phyloP scores from a whole-genome alignment of 2,329 filamentous ascomycete genomes.

The Atkinsonella texensis region DNA sequence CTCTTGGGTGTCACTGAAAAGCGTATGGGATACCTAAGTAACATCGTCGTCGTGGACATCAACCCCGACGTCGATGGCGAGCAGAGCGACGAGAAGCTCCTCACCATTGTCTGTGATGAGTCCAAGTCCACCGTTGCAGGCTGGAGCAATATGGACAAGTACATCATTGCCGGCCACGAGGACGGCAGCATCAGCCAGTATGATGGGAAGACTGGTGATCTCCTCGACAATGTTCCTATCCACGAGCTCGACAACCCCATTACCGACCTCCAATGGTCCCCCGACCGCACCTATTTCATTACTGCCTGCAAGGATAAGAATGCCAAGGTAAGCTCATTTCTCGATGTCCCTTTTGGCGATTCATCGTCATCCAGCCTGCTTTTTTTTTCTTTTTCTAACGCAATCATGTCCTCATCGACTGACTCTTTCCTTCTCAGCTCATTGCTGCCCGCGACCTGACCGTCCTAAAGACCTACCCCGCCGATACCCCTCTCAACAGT shows the following conservation, averaged over 20 bases:
- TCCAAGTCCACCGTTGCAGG: constrained; percentile 96
- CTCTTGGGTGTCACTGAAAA: constrained; percentile 95
- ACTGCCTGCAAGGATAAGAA: constrained; percentile 97
- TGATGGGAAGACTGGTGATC: constrained; percentile 83
- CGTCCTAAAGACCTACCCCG: constrained; percentile 81
- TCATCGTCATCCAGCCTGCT: background rate
- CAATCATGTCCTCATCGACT: background rate
- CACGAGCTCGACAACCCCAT: constrained; percentile 78
- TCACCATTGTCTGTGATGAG: constrained; percentile 87
- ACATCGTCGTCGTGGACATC: constrained; percentile 88
- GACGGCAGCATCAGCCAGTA: constrained; percentile 87
- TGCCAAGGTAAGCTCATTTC: constrained; percentile 54
- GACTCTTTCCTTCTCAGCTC: constrained; percentile 36
- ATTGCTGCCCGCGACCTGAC: constrained; percentile 76
- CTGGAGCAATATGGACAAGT: constrained; percentile 89
- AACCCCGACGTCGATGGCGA: constrained; percentile 68
- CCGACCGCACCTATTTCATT: constrained; percentile 95
- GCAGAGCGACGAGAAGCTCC: constrained; percentile 69
- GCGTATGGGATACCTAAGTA: constrained; percentile 91
- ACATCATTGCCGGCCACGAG: constrained; percentile 96
- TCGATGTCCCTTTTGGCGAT: background rate
- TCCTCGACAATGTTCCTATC: constrained; percentile 65
- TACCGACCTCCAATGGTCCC: constrained; percentile 89
- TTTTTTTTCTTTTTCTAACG: no score
- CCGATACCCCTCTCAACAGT: constrained; percentile 94